Base-by-base conservation (phyloP, 2,329 filamentous ascomycete species). In the Chalaropsis thielavioides region DNA sequence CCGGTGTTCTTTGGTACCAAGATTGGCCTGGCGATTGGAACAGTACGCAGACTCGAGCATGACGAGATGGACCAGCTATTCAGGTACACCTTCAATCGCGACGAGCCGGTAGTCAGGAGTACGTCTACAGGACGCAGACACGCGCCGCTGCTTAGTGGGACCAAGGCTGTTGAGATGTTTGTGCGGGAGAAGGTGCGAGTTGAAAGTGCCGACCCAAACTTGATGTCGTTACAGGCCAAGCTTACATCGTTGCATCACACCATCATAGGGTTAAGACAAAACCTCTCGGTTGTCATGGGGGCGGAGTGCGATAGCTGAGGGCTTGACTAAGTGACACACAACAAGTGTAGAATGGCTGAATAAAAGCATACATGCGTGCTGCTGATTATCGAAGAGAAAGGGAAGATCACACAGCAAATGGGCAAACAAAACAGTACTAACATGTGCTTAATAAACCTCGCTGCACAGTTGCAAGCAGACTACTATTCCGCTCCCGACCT, bases 151-250 rank as follows among this genome's bases (percentile, higher is more conserved):
- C 65, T 69, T 7, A 67, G 68, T 22, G 69, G 68, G 40, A 69
- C 69, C 17, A 70, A 71, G 43, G 68, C 74, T 40, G 73, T 75
- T 2, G 85, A 94, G 68, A 91, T 96, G 2, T 87, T 84, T 68
- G 92, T 97, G 58, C 85, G 87, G 69, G 92, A 96, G 73, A 96
- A 96, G 76, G 83, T 96, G 3, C 81, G 88, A 49, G 87, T 96
- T 1, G 92, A 96, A 74, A 92, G 85, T 71, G 89, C 91, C 64
- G 92, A 97, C 73, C 92, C 92, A 0, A 92, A 85, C 70, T 73
- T 96, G 69, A 85, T 96, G 73, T 87, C 89, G 43, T 79, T 94
- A 41, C 87, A 89, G 73, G 87, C 90, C 4, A 96, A 96, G 75
- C 77, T 96, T 69, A 84, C 81, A 38, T 90, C 89, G 3, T 76